phyloP scores from a whole-genome alignment of 2,329 filamentous ascomycete genomes.

The Stachybotrys elegans region DNA sequence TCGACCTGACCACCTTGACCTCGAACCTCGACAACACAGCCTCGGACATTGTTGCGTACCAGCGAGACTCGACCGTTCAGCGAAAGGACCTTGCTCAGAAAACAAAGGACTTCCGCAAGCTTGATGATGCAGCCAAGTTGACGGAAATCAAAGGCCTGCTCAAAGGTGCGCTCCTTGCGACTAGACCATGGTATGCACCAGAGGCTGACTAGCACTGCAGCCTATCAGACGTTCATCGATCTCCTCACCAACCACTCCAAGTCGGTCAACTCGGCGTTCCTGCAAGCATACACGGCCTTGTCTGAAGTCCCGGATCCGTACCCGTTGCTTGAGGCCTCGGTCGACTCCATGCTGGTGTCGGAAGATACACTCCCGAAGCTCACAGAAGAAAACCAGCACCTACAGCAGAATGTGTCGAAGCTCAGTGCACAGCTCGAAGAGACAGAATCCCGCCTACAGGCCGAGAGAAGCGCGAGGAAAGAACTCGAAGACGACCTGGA shows the following conservation, averaged over 20 bases:
- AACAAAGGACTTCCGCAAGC: constrained; percentile 94
- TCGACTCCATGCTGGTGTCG: constrained; percentile 86
- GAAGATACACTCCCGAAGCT: constrained; percentile 91
- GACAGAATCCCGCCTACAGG: constrained; percentile 72
- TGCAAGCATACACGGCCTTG: constrained; percentile 86
- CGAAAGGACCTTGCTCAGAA: constrained; percentile 97
- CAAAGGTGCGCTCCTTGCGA: constrained; percentile 72
- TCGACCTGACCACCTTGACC: constrained; percentile 80
- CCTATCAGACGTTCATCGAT: constrained; percentile 97
- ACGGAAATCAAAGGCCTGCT: constrained; percentile 83
- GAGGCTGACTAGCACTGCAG: constrained; percentile 37
- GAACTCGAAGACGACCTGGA: constrained; percentile 75
- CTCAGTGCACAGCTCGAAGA: constrained; percentile 80
- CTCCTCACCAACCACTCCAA: constrained; percentile 95
- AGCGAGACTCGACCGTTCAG: constrained; percentile 92
- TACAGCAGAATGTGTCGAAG: constrained; percentile 72
- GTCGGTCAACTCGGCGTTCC: constrained; percentile 84
- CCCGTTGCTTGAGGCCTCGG: constrained; percentile 89
- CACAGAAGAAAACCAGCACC: constrained; percentile 78
- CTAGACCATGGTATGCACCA: too few relatives aligned
- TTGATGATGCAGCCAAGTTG: constrained; percentile 84
- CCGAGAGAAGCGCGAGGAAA: constrained; percentile 68
- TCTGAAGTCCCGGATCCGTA: constrained; percentile 97
- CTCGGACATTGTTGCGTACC: constrained; percentile 90
- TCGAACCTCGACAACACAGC: constrained; percentile 85